Base-by-base conservation (phyloP, 2,329 filamentous ascomycete species). In the Westerdykella ornata region DNA sequence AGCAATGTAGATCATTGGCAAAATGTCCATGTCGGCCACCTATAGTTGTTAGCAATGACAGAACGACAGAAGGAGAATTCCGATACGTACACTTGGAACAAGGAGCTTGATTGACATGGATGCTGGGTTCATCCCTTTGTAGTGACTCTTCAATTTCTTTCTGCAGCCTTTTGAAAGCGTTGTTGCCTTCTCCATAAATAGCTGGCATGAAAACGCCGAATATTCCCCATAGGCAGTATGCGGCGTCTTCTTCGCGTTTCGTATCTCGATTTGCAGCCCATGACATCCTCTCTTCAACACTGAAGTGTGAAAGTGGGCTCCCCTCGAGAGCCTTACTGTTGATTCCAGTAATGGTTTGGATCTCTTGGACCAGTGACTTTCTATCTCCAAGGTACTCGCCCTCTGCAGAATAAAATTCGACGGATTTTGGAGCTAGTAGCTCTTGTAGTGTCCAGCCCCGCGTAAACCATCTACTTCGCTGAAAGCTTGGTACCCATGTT, bases 181-280 rank as follows among this genome's bases (percentile, higher is more conserved):
- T 35, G 11, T 35, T 22, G 7, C 45, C 45, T 36, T 50, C 49
- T 11, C 45, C 39, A 37, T 48, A 46, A 19, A 50, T 12, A 26
- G 43, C 26, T 9, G 42, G 38, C 47, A 52, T 52, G 6, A 47
- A 30, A 8, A 54, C 43, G 15, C 31, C 50, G 20, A 57, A 57
- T 3, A 54, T 28, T 4, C 53, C 53, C 16, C 48, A 34, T 11
- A 49, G 18, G 3, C 29, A 48, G 22, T 48, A 49, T 0, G 43
- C 47, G 17, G 3, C 15, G 18, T 56, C 53, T 37, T 57, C 53
- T 6, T 35, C 18, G 7, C 42, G 37, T 11, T 42, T 54, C 1
- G 55, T 56, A 8, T 41, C 5, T 5, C 57, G 49, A 4, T 22
- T 29, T 13, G 41, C 41, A 8, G 50, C 51, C 57, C 56, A 59